Percentiles rank a stretch among this genome's conserved stretches.
Evolutionary conservation across 148 eudicot species (phyloP).

Genomic region (Rhododendron griersonianum): DNA sequence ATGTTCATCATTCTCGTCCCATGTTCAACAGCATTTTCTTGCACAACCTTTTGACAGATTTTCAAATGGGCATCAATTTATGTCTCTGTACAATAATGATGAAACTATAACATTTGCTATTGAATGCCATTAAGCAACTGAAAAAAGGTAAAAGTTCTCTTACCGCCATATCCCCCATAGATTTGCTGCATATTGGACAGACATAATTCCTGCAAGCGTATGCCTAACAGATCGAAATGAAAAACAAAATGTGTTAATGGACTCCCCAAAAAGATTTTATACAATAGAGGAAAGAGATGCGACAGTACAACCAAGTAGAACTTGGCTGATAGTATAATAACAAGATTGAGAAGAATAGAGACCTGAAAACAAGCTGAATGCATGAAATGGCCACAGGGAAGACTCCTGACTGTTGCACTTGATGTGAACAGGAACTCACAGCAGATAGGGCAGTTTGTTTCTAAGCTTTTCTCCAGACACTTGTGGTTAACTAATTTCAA

Average conservation of each 20-base stretch:
- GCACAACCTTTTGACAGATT: not conserved
- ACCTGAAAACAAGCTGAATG: slow-evolving; percentile 98
- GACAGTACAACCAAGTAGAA: not conserved
- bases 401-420: slow-evolving; percentile 75
- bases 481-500: slow-evolving; percentile 74
- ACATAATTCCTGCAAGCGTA: slow-evolving; percentile 83
- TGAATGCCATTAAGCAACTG: not conserved
- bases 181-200: slow-evolving; percentile 93
- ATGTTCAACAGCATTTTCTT: not conserved
- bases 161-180: slow-evolving; percentile 97
- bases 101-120: not conserved
- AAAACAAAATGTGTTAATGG: not conserved
- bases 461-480: slow-evolving; percentile 88
- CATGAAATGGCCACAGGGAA: slow-evolving; percentile 97
- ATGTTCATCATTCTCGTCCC: not conserved
- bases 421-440: slow-evolving; percentile 95
- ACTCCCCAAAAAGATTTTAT: not conserved
- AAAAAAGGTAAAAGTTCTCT: slow-evolving; percentile 12
- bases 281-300: not conserved
- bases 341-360: slow-evolving; percentile 5
- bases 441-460: slow-evolving; percentile 92
- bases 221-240: slow-evolving; percentile 33
- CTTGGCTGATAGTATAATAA: not conserved
- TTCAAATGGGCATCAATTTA: not conserved
- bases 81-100: not conserved